These are phyloP conservation scores for Lecanicillium sp. DNA, from an alignment of 2,329 filamentous ascomycete genomes.

Conservation along the genomic window DNA sequence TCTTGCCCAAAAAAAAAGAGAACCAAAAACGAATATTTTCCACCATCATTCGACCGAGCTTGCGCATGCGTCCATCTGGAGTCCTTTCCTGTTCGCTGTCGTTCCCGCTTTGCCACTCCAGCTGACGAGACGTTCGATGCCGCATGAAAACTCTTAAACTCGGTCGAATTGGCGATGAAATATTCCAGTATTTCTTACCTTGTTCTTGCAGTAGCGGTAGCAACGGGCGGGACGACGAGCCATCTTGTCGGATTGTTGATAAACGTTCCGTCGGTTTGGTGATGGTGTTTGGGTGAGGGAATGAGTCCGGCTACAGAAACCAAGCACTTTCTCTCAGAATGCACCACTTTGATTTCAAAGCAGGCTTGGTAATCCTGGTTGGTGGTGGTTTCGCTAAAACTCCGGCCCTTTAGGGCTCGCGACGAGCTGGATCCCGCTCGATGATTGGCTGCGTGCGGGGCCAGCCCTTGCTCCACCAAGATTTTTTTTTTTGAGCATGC, in stretches of 20 bases:
- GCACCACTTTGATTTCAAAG: constrained; percentile 46
- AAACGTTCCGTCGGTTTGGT: constrained; percentile 26
- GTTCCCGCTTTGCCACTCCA: neutral
- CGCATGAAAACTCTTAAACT: constrained; percentile 7
- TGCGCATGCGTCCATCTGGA: neutral
- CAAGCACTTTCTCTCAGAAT: constrained; percentile 9
- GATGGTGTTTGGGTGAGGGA: constrained; percentile 25
- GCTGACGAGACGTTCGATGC: no score
- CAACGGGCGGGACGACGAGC: constrained; percentile 98
- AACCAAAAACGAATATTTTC: constrained; percentile 11
- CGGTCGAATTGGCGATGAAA: constrained; percentile 1
- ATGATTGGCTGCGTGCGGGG: constrained; percentile 21
- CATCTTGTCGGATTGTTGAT: constrained; percentile 73
- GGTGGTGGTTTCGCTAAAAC: constrained; percentile 26
- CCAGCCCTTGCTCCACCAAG: constrained; percentile 9
- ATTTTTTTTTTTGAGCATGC: constrained; percentile 7
- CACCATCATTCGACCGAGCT: neutral
- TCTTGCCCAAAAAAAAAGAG: neutral
- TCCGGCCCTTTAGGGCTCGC: constrained; percentile 32
- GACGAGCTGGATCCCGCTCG: neutral
- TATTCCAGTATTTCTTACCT: constrained; percentile 54
- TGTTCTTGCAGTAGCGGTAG: constrained; percentile 99
- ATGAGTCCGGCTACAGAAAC: constrained; percentile 16
- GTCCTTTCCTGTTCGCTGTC: no score
- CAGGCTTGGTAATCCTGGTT: constrained; percentile 24